These are phyloP conservation scores for Rhizopus sp. DNA, from an alignment of 371 early-diverging fungal genomes.

Conservation along the genomic window DNA sequence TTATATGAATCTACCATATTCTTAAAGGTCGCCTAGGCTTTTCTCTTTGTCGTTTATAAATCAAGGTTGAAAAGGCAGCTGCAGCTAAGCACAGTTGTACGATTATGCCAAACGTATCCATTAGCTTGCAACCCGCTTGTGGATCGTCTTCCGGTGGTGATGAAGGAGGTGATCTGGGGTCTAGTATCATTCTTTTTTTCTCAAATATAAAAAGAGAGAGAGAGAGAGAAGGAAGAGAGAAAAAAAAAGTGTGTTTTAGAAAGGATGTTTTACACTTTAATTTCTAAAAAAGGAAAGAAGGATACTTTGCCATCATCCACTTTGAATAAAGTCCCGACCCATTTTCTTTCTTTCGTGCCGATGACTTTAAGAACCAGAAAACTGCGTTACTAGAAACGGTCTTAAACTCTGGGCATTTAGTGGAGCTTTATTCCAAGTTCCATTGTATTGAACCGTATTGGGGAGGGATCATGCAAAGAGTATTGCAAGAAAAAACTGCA, in stretches of 20 bases:
- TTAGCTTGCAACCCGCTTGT: slow-evolving; percentile 53
- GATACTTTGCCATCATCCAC: not conserved
- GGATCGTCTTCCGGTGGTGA: slow-evolving; percentile 27
- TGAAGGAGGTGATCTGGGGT: slow-evolving; percentile 14
- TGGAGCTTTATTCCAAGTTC: too few species aligned
- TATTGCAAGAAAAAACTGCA: too few species aligned
- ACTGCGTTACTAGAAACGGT: too few species aligned
- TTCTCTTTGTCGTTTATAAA: slow-evolving; percentile 64
- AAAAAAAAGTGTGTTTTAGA: not conserved
- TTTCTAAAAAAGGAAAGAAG: not conserved
- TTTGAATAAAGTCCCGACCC: too few species aligned
- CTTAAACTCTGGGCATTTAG: too few species aligned
- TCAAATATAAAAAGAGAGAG: slow-evolving; percentile 1
- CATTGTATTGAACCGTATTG: too few species aligned
- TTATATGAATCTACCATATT: slow-evolving; percentile 54
- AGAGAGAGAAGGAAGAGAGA: slow-evolving; percentile 7
- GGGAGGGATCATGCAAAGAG: too few species aligned
- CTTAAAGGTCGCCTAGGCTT: slow-evolving; percentile 61
- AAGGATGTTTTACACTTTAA: too few species aligned
- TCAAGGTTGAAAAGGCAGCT: slow-evolving; percentile 63
- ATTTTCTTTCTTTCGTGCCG: too few species aligned
- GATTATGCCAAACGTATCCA: slow-evolving; percentile 66
- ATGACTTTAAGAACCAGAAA: too few species aligned
- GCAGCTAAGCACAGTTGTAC: slow-evolving; percentile 64
- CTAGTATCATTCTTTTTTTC: slow-evolving; percentile 7